phyloP scores from a whole-genome alignment of 345 rosid species.

The Melastoma malabathricum region DNA sequence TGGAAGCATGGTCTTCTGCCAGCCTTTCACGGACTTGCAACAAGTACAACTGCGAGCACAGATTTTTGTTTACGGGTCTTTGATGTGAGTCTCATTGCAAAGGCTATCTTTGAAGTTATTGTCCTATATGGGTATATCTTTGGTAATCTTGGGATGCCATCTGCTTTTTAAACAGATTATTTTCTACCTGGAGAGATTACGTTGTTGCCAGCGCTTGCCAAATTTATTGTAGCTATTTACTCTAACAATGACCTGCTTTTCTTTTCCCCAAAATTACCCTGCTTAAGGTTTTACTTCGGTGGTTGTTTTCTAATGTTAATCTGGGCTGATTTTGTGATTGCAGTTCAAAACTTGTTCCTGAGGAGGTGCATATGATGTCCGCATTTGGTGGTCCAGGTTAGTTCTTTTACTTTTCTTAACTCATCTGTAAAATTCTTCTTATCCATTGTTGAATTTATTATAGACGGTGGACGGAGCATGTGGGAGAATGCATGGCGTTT shows the following conservation, averaged over 20 bases:
- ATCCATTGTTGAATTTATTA: constrained; percentile 9
- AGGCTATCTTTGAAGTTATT: constrained; percentile 1
- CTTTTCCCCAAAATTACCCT: too few relatives aligned
- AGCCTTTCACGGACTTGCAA: constrained; percentile 91
- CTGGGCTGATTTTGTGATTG: constrained; percentile 9
- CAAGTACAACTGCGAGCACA: constrained; percentile 99
- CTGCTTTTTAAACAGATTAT: neutral
- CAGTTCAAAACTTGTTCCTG: constrained; percentile 89
- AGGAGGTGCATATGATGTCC: constrained; percentile 92
- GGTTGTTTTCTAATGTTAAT: neutral
- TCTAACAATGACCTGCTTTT: too few relatives aligned
- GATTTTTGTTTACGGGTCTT: constrained; percentile 93
- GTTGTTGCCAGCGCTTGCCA: too few relatives aligned
- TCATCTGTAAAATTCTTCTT: constrained; percentile 2
- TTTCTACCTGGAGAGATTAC: too few relatives aligned
- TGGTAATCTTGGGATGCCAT: neutral
- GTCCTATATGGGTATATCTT: neutral
- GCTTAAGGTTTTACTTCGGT: neutral
- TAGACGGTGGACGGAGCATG: constrained; percentile 68
- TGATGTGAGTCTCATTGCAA: constrained; percentile 50
- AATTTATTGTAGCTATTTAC: too few relatives aligned
- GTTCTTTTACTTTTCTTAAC: constrained; percentile 8
- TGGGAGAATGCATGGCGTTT: constrained; percentile 86
- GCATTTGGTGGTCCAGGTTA: constrained; percentile 95
- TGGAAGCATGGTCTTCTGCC: constrained; percentile 43